phyloP scores from a whole-genome alignment of 208 protist genomes.

The Trypanosoma caninum region DNA sequence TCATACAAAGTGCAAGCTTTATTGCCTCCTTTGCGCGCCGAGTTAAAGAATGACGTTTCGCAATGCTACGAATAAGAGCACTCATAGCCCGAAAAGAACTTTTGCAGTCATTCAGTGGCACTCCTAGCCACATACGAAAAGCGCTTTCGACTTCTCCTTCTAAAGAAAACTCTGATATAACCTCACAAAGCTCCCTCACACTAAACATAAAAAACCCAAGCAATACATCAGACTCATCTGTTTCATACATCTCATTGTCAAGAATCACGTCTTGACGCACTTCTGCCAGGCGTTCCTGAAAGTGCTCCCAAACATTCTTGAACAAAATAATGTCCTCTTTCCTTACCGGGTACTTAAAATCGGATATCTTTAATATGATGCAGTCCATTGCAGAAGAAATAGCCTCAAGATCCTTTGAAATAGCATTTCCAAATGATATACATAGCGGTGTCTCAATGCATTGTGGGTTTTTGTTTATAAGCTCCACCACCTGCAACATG shows the following conservation, averaged over 20 bases:
- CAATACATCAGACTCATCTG: slow-evolving; percentile 84
- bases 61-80: slow-evolving; percentile 45
- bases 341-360: slow-evolving; percentile 66
- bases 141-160: slow-evolving; percentile 42
- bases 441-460: slow-evolving; percentile 81
- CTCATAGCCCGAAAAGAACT: slow-evolving; percentile 56
- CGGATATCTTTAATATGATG: slow-evolving; percentile 89
- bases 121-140: slow-evolving; percentile 41
- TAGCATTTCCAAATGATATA: slow-evolving; percentile 57
- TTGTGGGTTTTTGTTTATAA: slow-evolving; percentile 59
- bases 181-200: slow-evolving; percentile 85
- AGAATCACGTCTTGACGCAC: slow-evolving; percentile 88
- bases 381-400: slow-evolving; percentile 87
- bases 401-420: slow-evolving; percentile 71
- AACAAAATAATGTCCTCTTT: slow-evolving; percentile 76
- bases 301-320: slow-evolving; percentile 63
- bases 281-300: slow-evolving; percentile 79
- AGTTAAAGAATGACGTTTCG: slow-evolving; percentile 57
- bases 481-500: slow-evolving; percentile 79
- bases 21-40: slow-evolving; percentile 88
- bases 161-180: slow-evolving; percentile 70
- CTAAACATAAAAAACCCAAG: slow-evolving; percentile 91
- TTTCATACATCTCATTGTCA: slow-evolving; percentile 90
- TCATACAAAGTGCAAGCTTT: slow-evolving; percentile 88
- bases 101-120: slow-evolving; percentile 58